Base-by-base conservation (phyloP, 257 asterid genomes). In the Solanum megistacrolobum region DNA sequence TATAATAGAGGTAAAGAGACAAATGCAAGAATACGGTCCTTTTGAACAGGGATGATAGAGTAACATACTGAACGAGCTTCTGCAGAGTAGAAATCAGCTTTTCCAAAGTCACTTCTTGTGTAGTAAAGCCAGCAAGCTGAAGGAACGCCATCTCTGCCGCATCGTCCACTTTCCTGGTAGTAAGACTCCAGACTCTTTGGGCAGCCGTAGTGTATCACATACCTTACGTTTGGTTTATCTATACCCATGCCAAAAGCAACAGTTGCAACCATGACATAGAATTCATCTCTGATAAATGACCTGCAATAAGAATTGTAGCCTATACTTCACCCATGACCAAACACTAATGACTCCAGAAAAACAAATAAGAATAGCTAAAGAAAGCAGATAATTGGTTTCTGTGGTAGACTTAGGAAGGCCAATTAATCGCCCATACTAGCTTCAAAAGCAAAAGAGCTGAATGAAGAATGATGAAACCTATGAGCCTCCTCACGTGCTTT, bases 161-260 rank as follows among this genome's bases (percentile, higher is more conserved):
- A 96, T 48, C 99, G 94, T 87, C 99, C 99, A 89, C 99, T 96
- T 92, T 96, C 99, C 92, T 96, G 99, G 91, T 95, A 96, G 91
- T 96, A 96, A 86, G 99, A 95, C 88, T 96, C 99, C 92, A 96
- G 93, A 89, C 98, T 96, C 94, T 96, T 96, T 78, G 99, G 99
- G 92, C 98, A 96, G 87, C 99, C 99, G 87, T 94, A 95, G 86
- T 96, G 99, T 89, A 95, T 94, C 88, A 95, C 98, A 86, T 95
- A 91, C 89, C 98, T 94, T 88, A 96, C 90, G 88, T 96, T 94
- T 85, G 99, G 98, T 90, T 96, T 96, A 92, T 96, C 98, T 75
- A 96, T 96, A 41, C 99, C 99, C 99, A 96, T 96, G 90, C 99
- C 99, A 89, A 96, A 96, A 87, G 99, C 98, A 90, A 96, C 89